These are phyloP conservation scores for Gomphus bonarii DNA, from an alignment of 1,284 basidiomycete genomes.

Conservation along the genomic window DNA sequence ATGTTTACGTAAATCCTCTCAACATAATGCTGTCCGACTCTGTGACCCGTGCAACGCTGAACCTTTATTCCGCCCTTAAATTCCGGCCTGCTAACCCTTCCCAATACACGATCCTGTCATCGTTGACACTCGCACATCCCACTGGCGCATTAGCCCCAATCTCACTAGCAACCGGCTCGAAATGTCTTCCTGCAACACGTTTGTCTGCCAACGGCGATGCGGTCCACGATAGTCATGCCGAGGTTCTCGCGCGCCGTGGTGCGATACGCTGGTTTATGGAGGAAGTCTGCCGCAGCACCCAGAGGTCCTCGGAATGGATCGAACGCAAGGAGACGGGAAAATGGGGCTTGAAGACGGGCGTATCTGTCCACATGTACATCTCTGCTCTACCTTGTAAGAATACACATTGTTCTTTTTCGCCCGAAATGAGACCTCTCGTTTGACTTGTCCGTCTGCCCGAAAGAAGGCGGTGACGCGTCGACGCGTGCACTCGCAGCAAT, in stretches of 20 bases:
- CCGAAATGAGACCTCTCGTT: conserved; percentile 12
- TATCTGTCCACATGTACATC: conserved; percentile 64
- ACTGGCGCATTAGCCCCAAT: conserved; percentile 36
- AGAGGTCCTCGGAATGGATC: conserved; percentile 32
- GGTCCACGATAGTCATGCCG: conserved; percentile 86
- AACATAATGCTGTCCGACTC: conserved; percentile 1
- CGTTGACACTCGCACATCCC: conserved; percentile 36
- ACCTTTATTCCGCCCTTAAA: conserved; percentile 31
- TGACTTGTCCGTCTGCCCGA: conserved; percentile 7
- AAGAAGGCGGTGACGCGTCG: conserved; percentile 82
- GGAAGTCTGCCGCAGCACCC: conserved; percentile 38
- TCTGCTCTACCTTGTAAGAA: conserved; percentile 82
- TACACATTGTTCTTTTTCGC: conserved; percentile 11
- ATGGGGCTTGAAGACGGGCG: conserved; percentile 40
- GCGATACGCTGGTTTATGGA: conserved; percentile 75
- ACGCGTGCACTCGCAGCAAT: conserved; percentile 62
- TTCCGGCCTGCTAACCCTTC: conserved; percentile 34
- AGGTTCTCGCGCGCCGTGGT: conserved; percentile 76
- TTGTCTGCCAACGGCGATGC: conserved; percentile 69
- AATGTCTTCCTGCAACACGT: conserved; percentile 64
- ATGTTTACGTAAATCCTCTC: neutral
- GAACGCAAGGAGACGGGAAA: conserved; percentile 23
- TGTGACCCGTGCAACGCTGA: conserved; percentile 16
- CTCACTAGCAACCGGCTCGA: conserved; percentile 76
- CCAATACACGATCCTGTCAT: conserved; percentile 52